phyloP scores from a whole-genome alignment of 352 stramenopile species.

The Phytopythium boreale region DNA sequence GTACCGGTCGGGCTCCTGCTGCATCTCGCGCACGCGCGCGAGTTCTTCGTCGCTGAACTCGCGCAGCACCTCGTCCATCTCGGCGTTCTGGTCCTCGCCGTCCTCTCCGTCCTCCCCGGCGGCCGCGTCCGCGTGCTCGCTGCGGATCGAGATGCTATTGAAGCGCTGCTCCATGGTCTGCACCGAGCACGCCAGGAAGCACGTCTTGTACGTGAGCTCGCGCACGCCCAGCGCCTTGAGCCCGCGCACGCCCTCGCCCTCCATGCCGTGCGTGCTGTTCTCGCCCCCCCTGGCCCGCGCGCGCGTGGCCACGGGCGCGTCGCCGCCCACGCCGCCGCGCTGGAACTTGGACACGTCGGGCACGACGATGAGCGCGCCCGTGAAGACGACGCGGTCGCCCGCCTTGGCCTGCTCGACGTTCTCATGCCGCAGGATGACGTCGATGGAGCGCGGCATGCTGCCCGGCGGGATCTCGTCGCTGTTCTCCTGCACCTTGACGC shows the following conservation, averaged over 20 bases:
- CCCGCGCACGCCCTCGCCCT: constrained; percentile 91
- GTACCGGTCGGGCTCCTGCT: constrained; percentile 88
- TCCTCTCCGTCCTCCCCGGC: constrained; percentile 20
- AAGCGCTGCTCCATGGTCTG: constrained; percentile 90
- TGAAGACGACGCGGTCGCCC: constrained; percentile 95
- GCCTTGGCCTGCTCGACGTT: constrained; percentile 97
- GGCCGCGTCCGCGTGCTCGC: constrained; percentile 60
- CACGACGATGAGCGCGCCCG: constrained; percentile 94
- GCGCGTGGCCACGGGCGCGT: constrained; percentile 60
- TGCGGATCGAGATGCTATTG: constrained; percentile 85
- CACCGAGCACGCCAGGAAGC: constrained; percentile 95
- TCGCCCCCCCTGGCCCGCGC: constrained; percentile 47
- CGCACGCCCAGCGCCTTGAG: constrained; percentile 94
- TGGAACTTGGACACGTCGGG: constrained; percentile 94
- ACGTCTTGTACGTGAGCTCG: constrained; percentile 98
- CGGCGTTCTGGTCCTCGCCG: constrained; percentile 8
- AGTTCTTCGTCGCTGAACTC: constrained; percentile 94
- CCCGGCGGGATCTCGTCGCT: constrained; percentile 98
- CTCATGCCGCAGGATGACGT: constrained; percentile 97
- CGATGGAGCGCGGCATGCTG: constrained; percentile 95
- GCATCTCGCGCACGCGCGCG: constrained; percentile 91
- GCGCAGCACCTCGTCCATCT: constrained; percentile 20
- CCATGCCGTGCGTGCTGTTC: constrained; percentile 76
- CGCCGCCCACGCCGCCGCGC: constrained; percentile 39
- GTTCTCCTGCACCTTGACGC: constrained; percentile 98